Conservation (phyloP, 2,329 filamentous ascomycete species). For the Talaromyces funiculosus region DNA sequence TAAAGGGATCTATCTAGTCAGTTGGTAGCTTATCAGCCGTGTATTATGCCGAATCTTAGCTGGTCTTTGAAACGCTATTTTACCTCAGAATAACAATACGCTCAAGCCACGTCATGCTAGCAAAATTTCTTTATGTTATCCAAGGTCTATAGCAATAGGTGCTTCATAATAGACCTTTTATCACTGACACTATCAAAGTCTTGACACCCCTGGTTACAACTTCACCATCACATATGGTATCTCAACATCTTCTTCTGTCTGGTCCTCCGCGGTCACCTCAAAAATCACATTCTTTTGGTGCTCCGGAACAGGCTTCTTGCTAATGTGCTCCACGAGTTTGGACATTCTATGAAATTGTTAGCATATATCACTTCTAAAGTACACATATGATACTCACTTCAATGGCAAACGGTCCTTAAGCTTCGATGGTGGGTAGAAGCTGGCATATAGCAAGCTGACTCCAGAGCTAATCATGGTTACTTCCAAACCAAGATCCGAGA, state of each 20-base stretch:
- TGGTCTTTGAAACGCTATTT: background rate
- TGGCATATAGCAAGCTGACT: slow-evolving; percentile 87
- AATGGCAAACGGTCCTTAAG: slow-evolving; percentile 75
- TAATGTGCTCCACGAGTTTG: slow-evolving; percentile 78
- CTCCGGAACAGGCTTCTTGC: slow-evolving; percentile 82
- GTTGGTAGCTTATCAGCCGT: background rate
- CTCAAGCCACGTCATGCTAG: background rate
- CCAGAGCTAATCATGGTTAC: slow-evolving; percentile 97
- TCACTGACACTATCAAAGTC: background rate
- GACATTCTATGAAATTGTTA: slow-evolving; percentile 61
- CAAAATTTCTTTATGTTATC: background rate
- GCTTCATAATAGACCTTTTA: background rate
- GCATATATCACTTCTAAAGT: slow-evolving; percentile 11
- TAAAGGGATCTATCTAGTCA: too few species aligned
- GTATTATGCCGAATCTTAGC: background rate
- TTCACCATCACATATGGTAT: slow-evolving; percentile 94
- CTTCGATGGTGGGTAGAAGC: slow-evolving; percentile 80
- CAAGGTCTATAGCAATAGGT: background rate
- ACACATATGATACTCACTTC: slow-evolving; percentile 47
- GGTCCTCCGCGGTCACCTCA: slow-evolving; percentile 88
- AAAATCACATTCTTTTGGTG: slow-evolving; percentile 97
- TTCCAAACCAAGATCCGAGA: slow-evolving; percentile 71
- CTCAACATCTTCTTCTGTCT: slow-evolving; percentile 87
- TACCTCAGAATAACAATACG: background rate
- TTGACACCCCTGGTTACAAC: slow-evolving; percentile 35